phyloP scores from a whole-genome alignment of 1,284 basidiomycete species.

The Irpex sp. region DNA sequence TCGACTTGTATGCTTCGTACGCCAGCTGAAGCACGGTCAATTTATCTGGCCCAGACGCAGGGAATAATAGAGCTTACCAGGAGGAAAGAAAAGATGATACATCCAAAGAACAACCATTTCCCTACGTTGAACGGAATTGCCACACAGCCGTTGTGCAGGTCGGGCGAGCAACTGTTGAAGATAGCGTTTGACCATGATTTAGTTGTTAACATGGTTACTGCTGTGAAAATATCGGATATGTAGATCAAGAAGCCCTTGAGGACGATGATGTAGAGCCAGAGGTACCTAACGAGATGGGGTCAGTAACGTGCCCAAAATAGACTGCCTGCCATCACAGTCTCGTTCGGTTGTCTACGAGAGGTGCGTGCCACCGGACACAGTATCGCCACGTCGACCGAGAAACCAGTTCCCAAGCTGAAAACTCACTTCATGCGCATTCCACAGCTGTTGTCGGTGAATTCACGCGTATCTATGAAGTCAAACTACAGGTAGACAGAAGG shows the following conservation, averaged over 20 bases:
- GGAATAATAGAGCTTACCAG: conserved; percentile 52
- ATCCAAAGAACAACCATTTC: conserved; percentile 96
- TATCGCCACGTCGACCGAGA: not conserved
- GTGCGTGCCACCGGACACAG: not conserved
- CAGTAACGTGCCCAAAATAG: conserved; percentile 5
- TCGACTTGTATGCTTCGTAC: conserved; percentile 90
- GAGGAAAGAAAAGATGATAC: conserved; percentile 96
- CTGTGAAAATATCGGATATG: conserved; percentile 96
- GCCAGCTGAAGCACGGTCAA: conserved; percentile 52
- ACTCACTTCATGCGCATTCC: conserved; percentile 83
- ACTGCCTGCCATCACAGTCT: not conserved
- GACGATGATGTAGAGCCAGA: conserved; percentile 88
- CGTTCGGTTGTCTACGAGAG: not conserved
- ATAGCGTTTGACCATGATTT: conserved; percentile 89
- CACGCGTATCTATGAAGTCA: conserved; percentile 92
- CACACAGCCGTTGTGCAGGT: conserved; percentile 63
- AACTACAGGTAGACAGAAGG: conserved; percentile 56
- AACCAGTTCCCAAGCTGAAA: not conserved
- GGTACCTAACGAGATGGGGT: conserved; percentile 56
- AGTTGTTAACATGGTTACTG: conserved; percentile 94
- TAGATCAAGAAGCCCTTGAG: conserved; percentile 96
- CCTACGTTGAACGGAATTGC: conserved; percentile 87
- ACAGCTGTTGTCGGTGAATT: conserved; percentile 87
- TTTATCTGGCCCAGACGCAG: not conserved
- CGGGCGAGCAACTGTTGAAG: conserved; percentile 65